Percentiles rank a stretch among this genome's conserved stretches.
These are phyloP conservation scores for Viridothelium virens DNA, from an alignment of 495 filamentous ascomycete species.

Conservation along the genomic window DNA sequence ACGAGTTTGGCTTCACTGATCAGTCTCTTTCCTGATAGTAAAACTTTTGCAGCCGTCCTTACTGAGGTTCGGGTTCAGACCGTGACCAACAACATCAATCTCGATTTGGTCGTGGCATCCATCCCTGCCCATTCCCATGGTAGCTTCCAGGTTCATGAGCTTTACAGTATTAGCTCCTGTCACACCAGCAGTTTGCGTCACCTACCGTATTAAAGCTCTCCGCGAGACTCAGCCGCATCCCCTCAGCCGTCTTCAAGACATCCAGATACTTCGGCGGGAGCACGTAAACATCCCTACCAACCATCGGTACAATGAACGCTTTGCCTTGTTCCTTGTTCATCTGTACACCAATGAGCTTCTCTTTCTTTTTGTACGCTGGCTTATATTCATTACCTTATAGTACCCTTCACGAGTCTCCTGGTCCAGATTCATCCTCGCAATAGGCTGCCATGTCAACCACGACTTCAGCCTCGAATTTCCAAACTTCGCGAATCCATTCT, in stretches of 20 bases:
- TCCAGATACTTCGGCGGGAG: slow-evolving; percentile 1
- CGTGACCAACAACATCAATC: not conserved
- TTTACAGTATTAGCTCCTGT: not conserved
- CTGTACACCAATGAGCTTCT: not conserved
- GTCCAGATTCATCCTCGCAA: not conserved
- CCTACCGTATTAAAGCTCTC: not conserved
- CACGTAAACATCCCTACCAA: not conserved
- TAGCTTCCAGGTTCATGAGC: not conserved
- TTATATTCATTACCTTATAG: not conserved
- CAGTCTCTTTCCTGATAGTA: not conserved
- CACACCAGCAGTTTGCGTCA: not conserved
- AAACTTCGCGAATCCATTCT: not conserved
- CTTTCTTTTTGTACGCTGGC: not conserved
- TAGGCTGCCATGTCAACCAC: slow-evolving; percentile 4
- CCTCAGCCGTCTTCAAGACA: not conserved
- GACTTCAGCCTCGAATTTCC: not conserved
- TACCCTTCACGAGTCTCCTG: not conserved
- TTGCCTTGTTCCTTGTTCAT: not conserved
- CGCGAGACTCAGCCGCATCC: not conserved
- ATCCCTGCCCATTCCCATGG: not conserved
- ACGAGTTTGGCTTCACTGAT: not conserved
- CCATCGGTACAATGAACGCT: slow-evolving; percentile 5
- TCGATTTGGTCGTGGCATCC: not conserved
- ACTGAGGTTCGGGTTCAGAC: not conserved
- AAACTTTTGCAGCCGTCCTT: not conserved